Conservation (phyloP, 495 filamentous ascomycete genomes). For the Elasticomyces elasticus region DNA sequence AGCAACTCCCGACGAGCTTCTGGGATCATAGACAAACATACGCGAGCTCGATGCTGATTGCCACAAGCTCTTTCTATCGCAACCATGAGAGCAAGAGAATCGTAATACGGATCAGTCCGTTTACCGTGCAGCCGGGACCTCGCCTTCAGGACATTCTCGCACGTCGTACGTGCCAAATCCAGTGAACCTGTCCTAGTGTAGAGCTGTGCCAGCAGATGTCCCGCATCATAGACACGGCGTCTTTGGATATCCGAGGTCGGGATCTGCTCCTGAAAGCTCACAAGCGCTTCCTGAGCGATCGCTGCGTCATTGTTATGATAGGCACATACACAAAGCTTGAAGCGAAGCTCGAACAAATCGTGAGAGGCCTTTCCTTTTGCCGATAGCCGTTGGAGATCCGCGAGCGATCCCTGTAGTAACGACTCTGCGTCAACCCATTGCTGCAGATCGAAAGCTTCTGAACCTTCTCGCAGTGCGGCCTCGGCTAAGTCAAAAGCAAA, state of each 20-base stretch:
- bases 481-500: not conserved
- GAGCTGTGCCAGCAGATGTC: slow-evolving; percentile 18
- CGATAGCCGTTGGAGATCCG: slow-evolving; percentile 14
- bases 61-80: not conserved
- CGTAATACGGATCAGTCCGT: not conserved
- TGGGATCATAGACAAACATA: not conserved
- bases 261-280: slow-evolving; percentile 18
- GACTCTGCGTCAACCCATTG: not conserved
- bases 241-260: slow-evolving; percentile 18
- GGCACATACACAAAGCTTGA: slow-evolving; percentile 27
- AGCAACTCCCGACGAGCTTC: too few species aligned
- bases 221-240: slow-evolving; percentile 3
- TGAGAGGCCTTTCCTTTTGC: not conserved
- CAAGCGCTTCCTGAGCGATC: slow-evolving; percentile 23
- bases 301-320: slow-evolving; percentile 26
- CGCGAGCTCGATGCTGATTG: not conserved
- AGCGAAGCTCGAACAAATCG: slow-evolving; percentile 25
- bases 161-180: slow-evolving; percentile 18
- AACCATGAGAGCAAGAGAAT: not conserved
- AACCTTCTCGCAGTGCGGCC: not conserved
- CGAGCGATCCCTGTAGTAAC: not conserved
- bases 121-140: slow-evolving; percentile 16
- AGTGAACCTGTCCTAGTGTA: slow-evolving; percentile 16
- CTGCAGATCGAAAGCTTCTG: not conserved
- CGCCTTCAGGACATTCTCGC: slow-evolving; percentile 18